Evolutionary conservation across 169 alveolate genomes (phyloP).

Genomic region (Eimeria tenella): DNA sequence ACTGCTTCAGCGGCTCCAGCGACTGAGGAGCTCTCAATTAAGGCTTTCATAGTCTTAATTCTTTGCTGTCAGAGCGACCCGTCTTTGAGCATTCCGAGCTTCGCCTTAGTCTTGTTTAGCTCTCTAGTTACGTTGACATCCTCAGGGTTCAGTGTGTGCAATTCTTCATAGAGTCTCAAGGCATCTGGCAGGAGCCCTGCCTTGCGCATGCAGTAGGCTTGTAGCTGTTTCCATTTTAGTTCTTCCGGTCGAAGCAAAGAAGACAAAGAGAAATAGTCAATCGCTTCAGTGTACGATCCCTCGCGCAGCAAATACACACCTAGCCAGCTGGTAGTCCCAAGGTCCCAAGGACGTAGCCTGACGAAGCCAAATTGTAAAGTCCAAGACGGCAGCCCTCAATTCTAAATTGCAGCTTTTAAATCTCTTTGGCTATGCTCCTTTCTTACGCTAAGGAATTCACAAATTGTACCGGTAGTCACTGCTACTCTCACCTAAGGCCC

Average conservation of each 20-base stretch:
- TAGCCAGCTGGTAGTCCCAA: conserved; percentile 92
- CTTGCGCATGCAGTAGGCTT: conserved; percentile 94
- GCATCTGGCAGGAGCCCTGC: conserved; percentile 89
- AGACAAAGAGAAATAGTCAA: conserved; percentile 90
- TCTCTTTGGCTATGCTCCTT: no score
- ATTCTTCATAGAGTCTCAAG: conserved; percentile 36
- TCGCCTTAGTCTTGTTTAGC: conserved; percentile 37
- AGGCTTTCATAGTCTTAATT: no score
- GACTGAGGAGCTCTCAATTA: no score
- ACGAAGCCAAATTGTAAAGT: not conserved
- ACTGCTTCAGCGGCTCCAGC: no score
- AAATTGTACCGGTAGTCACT: no score
- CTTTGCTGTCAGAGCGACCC: no score
- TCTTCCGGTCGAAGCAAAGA: conserved; percentile 91
- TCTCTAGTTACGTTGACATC: conserved; percentile 43
- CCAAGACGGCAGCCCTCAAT: no score
- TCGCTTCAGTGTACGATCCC: conserved; percentile 89
- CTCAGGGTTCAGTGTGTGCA: conserved; percentile 59
- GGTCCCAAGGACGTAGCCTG: conserved; percentile 88
- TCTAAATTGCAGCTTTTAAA: no score
- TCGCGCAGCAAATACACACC: conserved; percentile 92
- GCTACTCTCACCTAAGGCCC: no score
- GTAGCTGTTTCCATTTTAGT: conserved; percentile 92
- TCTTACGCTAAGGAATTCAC: no score
- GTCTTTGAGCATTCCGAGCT: not conserved